Evolutionary conservation across 2,329 filamentous ascomycete species (phyloP).

Genomic region (Blastomyces emzantsi): DNA sequence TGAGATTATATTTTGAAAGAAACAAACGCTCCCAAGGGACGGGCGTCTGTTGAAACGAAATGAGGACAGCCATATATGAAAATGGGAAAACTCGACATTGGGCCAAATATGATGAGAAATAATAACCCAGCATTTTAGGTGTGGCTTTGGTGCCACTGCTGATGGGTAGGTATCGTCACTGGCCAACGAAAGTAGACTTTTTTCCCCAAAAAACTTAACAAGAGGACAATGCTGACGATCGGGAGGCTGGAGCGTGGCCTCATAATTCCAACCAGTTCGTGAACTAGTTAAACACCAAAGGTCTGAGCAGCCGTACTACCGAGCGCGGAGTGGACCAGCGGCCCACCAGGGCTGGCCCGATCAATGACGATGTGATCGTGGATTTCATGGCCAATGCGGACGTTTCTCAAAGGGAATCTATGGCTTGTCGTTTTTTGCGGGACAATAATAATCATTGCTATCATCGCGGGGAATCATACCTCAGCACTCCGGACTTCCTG

Average conservation of each 20-base stretch:
- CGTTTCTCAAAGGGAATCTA: background rate
- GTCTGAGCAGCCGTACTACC: background rate
- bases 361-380: background rate
- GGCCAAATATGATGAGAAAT: background rate
- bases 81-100: background rate
- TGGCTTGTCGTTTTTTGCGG: background rate
- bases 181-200: background rate
- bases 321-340: background rate
- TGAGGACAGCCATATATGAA: background rate
- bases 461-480: background rate
- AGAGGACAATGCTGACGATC: background rate
- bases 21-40: background rate
- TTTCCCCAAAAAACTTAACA: background rate
- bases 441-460: background rate
- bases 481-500: background rate
- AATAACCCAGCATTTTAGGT: background rate
- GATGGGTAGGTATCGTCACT: background rate
- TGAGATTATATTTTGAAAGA: conserved; percentile 5
- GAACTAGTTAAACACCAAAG: background rate
- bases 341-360: background rate
- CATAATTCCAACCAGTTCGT: background rate
- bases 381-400: background rate
- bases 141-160: conserved; percentile 1
- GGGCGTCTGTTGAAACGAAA: conserved; percentile 3
- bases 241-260: background rate